phyloP scores from a whole-genome alignment of 208 protist species.

The Crithidia fasciculata region DNA sequence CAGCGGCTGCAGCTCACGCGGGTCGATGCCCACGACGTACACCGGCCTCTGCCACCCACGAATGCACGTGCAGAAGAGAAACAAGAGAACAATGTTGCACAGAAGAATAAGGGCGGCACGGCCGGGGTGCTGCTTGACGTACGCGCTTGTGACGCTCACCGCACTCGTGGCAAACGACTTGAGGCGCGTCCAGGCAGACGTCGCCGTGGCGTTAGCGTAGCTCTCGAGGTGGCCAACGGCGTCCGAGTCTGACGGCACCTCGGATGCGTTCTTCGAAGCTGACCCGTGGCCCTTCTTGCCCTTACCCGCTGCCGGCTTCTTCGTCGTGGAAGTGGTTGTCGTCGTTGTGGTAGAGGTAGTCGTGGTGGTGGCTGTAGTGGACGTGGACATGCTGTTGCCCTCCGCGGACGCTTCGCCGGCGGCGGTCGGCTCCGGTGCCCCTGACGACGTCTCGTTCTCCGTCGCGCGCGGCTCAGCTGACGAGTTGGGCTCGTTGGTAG shows the following conservation, averaged over 20 bases:
- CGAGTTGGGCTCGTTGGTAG: too few species aligned
- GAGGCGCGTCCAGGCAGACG: not conserved
- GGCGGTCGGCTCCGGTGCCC: too few species aligned
- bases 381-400: not conserved
- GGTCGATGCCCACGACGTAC: conserved; percentile 53
- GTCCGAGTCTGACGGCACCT: not conserved
- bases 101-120: conserved; percentile 8
- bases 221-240: not conserved
- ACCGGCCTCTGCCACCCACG: conserved; percentile 37
- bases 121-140: conserved; percentile 16
- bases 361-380: not conserved
- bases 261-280: conserved; percentile 2
- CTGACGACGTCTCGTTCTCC: too few species aligned
- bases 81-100: conserved; percentile 16
- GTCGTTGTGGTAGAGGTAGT: not conserved
- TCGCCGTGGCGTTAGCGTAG: not conserved
- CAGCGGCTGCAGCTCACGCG: conserved; percentile 48
- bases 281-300: conserved; percentile 5
- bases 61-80: conserved; percentile 26
- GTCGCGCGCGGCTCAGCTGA: too few species aligned
- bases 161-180: not conserved
- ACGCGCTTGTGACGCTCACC: not conserved
- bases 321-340: conserved; percentile 4
- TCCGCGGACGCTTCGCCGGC: too few species aligned
- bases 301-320: conserved; percentile 8